phyloP scores from a whole-genome alignment of 169 alveolate genomes.

The Plasmodium reichenowi region DNA sequence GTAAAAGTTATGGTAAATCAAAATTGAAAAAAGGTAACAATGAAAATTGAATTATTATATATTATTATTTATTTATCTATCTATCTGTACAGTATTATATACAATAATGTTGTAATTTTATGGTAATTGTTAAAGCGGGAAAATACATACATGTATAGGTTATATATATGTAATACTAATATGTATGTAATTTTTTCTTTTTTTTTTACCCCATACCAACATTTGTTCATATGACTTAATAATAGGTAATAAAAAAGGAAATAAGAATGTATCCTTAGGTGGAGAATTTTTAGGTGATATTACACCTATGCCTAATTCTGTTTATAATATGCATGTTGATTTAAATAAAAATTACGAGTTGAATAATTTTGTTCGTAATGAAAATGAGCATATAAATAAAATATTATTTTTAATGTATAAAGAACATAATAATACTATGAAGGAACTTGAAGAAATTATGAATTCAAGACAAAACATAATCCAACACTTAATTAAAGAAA shows the following conservation, averaged over 20 bases:
- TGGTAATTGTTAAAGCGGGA: neutral
- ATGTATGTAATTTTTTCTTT: slow-evolving; percentile 3
- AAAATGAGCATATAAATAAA: slow-evolving; percentile 55
- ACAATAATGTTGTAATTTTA: neutral
- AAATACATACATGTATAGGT: slow-evolving; percentile 5
- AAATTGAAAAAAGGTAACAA: slow-evolving; percentile 55
- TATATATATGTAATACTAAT: neutral
- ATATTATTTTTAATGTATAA: slow-evolving; percentile 70
- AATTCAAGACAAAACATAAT: slow-evolving; percentile 46
- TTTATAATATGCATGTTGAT: slow-evolving; percentile 66
- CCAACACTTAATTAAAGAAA: slow-evolving; percentile 58
- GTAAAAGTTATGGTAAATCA: slow-evolving; percentile 58
- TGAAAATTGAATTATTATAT: neutral
- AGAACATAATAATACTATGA: slow-evolving; percentile 60
- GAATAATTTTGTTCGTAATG: slow-evolving; percentile 35
- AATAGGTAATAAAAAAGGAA: slow-evolving; percentile 65
- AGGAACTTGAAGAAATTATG: slow-evolving; percentile 66
- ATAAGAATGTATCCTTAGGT: slow-evolving; percentile 52
- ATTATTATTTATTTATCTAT: slow-evolving; percentile 8
- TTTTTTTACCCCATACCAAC: neutral
- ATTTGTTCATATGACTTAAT: neutral
- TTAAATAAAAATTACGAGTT: slow-evolving; percentile 61
- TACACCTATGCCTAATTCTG: slow-evolving; percentile 75
- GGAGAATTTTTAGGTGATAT: slow-evolving; percentile 75
- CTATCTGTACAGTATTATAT: neutral